Evolutionary conservation across 2,329 filamentous ascomycete genomes (phyloP), one percentile per base, ranked within the genome.

Genomic region (Calonectria pauciramosa): DNA sequence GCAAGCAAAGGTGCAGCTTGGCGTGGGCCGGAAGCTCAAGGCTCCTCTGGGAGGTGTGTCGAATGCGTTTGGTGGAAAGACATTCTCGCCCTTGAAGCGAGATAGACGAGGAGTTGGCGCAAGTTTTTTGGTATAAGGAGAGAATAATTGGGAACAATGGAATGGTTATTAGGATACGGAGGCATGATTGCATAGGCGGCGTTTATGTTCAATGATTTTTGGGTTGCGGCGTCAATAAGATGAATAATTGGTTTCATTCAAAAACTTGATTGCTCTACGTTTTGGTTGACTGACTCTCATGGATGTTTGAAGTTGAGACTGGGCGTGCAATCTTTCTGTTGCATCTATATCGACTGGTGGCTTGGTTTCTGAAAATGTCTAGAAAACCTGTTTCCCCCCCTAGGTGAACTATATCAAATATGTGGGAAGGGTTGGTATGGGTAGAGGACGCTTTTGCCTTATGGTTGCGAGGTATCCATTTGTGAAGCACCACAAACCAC

Each of bases 51-150:
- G 81, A 49, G 83, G 84, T 38, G 82, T 82, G n/a, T 83, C 86
- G 54, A 88, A 85, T 80, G 90, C 85, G 0, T 91, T 93, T 67
- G 80, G 88, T 16, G 87, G 87, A 16, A 86, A 85, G 23, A 81
- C 88, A 5, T 95, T 96, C 82, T 95, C 94, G 23, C 94, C 94
- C 10, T 85, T 96, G 73, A 96, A 96, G 86, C 90, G 90, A 82
- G 92, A 95, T 66, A 89, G 90, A 72, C 91, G 92, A 75, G 91
- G 91, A 38, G 88, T 91, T 4, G 88, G 88, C 74, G 91, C 91
- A 69, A 93, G 91, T 80, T 93, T 93, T 78, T 82, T 92, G 73
- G 88, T 86, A 69, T 90, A 38, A 34, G 65, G 13, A 30, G 41
- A 32, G 34, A 54, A 23, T 47, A 56, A 23, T 52, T 56, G 64